Evolutionary conservation across 2,329 filamentous ascomycete genomes (phyloP).

Genomic region (Fusarium brevicatenulatum): DNA sequence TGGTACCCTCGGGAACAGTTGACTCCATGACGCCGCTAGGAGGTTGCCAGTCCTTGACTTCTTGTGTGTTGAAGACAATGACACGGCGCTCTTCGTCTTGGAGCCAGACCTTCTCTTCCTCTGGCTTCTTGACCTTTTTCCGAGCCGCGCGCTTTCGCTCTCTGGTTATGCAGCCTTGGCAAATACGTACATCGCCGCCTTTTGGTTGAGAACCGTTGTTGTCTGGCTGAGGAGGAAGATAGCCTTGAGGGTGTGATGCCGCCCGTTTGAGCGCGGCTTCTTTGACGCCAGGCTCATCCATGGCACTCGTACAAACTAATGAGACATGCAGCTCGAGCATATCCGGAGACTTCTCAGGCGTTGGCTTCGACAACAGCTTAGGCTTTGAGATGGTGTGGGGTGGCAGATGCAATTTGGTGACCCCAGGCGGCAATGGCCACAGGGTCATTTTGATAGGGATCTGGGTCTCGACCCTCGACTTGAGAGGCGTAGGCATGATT

Average conservation of each 20-base stretch:
- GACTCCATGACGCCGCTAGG: slow-evolving; percentile 62
- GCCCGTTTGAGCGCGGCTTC: slow-evolving; percentile 73
- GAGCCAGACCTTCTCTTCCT: slow-evolving; percentile 90
- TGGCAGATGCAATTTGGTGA: slow-evolving; percentile 86
- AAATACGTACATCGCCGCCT: slow-evolving; percentile 94
- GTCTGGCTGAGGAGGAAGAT: slow-evolving; percentile 56
- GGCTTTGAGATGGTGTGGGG: slow-evolving; percentile 93
- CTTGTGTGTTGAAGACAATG: slow-evolving; percentile 90
- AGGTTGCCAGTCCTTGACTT: slow-evolving; percentile 85
- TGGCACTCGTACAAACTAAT: slow-evolving; percentile 91
- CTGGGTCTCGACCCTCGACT: slow-evolving; percentile 96
- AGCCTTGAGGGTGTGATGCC: slow-evolving; percentile 52
- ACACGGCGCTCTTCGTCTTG: slow-evolving; percentile 82
- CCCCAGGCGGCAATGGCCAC: slow-evolving; percentile 76
- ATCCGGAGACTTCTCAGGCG: slow-evolving; percentile 72
- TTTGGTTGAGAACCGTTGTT: slow-evolving; percentile 80
- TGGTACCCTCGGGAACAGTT: slow-evolving; percentile 66
- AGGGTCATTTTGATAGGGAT: slow-evolving; percentile 88
- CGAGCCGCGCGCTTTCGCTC: slow-evolving; percentile 90
- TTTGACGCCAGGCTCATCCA: slow-evolving; percentile 75
- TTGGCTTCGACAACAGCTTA: slow-evolving; percentile 83
- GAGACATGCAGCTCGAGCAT: slow-evolving; percentile 82
- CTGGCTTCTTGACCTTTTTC: slow-evolving; percentile 92
- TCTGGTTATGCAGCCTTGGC: slow-evolving; percentile 87
- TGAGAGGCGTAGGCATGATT: slow-evolving; percentile 75